Evolutionary conservation across 192 early-diverging fungal species (phyloP), one percentile per base, ranked within the genome.

Genomic region (Polychytrium aggregatum): DNA sequence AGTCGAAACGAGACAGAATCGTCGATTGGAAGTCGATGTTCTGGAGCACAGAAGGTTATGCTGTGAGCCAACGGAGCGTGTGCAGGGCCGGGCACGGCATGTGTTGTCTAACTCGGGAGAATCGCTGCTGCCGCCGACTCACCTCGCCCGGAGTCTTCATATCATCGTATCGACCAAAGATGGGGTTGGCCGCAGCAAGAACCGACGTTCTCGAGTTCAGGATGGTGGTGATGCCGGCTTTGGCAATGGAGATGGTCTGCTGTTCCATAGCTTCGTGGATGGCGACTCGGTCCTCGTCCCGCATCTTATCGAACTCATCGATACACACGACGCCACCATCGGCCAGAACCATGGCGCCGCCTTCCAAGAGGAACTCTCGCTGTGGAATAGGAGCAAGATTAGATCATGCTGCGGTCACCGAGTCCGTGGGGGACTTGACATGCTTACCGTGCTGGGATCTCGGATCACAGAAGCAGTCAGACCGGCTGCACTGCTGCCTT

Each of bases 231-330:
- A 99, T 99, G 47, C 96, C 96, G 25, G 96, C 96, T 68, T 99
- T 99, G 44, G 96, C 96, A 64, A 99, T 99, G 13, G 90, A 94
- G 49, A 99, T 99, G 3, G 96, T 99, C 65, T 98, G 95, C 71
- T 99, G 96, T 64, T 99, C 93, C 96, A 99, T 99, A 30, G 96
- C 96, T 72, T 99, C 96, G 70, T 99, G 96, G 64, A 99, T 99
- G 11, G 96, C 94, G 5, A 99, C 96, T 39, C 94, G 82, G 66
- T 99, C 96, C 68, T 97, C 94, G 38, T 97, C 92, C 52, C 92
- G 78, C 96, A 99, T 99, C 74, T 99, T 99, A 68, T 99, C 96
- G 64, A 99, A 99, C 72, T 99, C 96, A 72, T 99, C 96, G 61
- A 99, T 99, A 71, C 96, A 99, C 33, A 98, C 92, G 38, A 97